phyloP scores from a whole-genome alignment of 371 early-diverging fungal species.

The Mortierella sp. region DNA sequence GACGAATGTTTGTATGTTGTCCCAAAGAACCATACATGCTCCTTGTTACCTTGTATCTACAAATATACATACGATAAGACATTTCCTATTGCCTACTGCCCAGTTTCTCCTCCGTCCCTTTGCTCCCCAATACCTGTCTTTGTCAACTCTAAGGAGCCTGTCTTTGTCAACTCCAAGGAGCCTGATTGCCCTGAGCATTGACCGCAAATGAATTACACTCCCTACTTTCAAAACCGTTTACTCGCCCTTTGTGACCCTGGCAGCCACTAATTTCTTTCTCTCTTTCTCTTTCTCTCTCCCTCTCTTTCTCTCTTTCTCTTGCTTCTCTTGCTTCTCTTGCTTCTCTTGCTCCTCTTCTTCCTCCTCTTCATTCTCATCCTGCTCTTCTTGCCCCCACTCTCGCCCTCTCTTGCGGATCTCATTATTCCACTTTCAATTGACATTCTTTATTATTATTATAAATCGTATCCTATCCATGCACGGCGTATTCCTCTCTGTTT shows the following conservation, averaged over 20 bases:
- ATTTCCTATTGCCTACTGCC: no score
- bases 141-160: background rate
- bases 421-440: background rate
- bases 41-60: no score
- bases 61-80: no score
- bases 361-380: background rate
- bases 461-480: background rate
- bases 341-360: background rate
- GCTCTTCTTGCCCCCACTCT: background rate
- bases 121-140: background rate
- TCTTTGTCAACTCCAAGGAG: background rate
- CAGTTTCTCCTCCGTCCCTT: background rate
- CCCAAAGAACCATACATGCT: no score
- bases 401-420: conserved; percentile 5
- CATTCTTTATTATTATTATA: background rate
- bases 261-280: background rate
- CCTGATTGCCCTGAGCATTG: conserved; percentile 3
- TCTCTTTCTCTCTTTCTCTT: background rate
- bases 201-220: conserved; percentile 2
- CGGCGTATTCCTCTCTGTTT: background rate
- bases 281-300: background rate
- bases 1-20: no score
- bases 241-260: background rate
- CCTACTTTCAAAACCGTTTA: conserved; percentile 11
- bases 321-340: background rate